Evolutionary conservation across 2,329 filamentous ascomycete species (phyloP).

Genomic region (Fusarium clavum): DNA sequence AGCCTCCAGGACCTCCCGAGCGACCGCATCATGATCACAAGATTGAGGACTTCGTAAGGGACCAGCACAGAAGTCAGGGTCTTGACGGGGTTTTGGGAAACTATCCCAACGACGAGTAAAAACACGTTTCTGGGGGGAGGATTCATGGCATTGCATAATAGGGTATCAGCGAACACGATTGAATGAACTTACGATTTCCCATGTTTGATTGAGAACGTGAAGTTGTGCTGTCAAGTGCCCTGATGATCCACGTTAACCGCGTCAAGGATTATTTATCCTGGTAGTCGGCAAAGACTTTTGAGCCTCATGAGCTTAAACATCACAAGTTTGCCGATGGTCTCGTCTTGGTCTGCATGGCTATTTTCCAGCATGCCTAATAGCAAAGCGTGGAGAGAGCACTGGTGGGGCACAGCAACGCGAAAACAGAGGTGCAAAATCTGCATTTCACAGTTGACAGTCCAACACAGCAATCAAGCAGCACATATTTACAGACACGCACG

Average conservation of each 20-base stretch:
- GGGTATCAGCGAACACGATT: slow-evolving; percentile 7
- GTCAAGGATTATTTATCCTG: neutral
- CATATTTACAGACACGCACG: neutral
- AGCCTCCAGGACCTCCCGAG: slow-evolving; percentile 53
- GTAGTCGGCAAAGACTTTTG: neutral
- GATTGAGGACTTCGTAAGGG: slow-evolving; percentile 65
- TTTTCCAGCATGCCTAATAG: neutral
- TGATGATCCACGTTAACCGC: neutral
- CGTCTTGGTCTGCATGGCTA: neutral
- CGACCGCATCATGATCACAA: slow-evolving; percentile 60
- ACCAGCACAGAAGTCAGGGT: slow-evolving; percentile 63
- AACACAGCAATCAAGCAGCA: neutral
- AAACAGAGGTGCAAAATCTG: neutral
- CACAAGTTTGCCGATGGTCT: neutral
- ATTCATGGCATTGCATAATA: slow-evolving; percentile 9
- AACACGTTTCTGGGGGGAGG: neutral
- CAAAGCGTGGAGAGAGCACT: neutral
- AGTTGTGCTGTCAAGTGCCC: neutral
- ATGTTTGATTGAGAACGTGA: neutral
- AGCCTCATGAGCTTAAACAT: slow-evolving; percentile 3
- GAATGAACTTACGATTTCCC: slow-evolving; percentile 17
- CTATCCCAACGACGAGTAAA: slow-evolving; percentile 31
- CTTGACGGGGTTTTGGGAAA: slow-evolving; percentile 44
- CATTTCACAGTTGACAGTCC: neutral
- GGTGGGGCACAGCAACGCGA: neutral